Evolutionary conservation across 2,329 filamentous ascomycete genomes (phyloP), one percentile per base, ranked within the genome.

Genomic region (Calonectria montana): DNA sequence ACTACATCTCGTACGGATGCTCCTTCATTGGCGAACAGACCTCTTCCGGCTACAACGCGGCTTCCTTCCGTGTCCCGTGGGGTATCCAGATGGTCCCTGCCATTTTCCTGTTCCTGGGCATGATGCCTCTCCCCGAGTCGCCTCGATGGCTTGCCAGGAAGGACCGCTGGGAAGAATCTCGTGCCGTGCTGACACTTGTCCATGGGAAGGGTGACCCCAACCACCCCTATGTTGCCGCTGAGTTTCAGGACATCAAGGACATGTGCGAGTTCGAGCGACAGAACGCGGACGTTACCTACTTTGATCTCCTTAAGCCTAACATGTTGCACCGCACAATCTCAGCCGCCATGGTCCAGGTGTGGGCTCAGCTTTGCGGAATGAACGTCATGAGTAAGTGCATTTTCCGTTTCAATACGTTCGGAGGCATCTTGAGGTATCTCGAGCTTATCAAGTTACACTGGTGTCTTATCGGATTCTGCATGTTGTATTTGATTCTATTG

Each of bases 251-350:
- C 75, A 96, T 97, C 80, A 89, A 90, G 74, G 90, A 93, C 45
- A 92, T 91, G 82, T 90, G 93, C 76, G 92, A 94, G 62, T 93
- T 96, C 73, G 94, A 97, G 82, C 88, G 90, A n/a, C 85, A 87
- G 29, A 93, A 94, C 80, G 86, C 90, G 16, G 88, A 95, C 74
- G 92, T 94, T 23, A 90, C 90, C 10, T 94, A 94, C 80, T 76
- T 91, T 2, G 93, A 96, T 79, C 88, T 97, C 1, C 89, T 97
- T 83, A 89, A 88, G 76, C 93, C 93, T 90, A 43, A 92, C 91
- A 85, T 89, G 80, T 84, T 89, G 80, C 86, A 86, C 77, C 84
- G 89, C 4, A 90, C 88, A 1, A 47, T 88, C 2, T 88, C 86
- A 62, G 88, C 86, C 4, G 81, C 88, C 16, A 87, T 85, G 25